phyloP scores from a whole-genome alignment of 2,329 filamentous ascomycete genomes.

The Alternaria sp. region DNA sequence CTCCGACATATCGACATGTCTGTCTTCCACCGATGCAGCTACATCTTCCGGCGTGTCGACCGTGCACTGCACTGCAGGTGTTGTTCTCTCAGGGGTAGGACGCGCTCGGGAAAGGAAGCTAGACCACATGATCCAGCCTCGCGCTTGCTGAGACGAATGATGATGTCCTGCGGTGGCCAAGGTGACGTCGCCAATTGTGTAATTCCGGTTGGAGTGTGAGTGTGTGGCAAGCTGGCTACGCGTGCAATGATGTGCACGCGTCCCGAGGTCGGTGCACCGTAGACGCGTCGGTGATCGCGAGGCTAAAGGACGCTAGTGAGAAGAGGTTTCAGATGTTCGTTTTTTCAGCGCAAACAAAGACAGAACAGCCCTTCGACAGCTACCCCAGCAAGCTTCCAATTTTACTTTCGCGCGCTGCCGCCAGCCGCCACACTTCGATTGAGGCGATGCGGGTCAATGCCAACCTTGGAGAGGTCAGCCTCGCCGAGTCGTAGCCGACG shows the following conservation, averaged over 20 bases:
- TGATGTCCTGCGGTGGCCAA: background rate
- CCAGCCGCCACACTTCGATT: background rate
- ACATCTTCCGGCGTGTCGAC: conserved; percentile 2
- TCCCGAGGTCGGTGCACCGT: background rate
- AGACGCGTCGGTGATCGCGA: background rate
- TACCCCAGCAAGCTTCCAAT: background rate
- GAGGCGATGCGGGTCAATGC: background rate
- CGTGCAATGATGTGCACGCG: background rate
- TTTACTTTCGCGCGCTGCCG: background rate
- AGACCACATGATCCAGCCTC: conserved; percentile 7
- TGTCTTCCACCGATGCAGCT: conserved; percentile 1
- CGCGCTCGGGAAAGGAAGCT: conserved; percentile 11
- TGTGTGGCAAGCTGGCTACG: conserved; percentile 1
- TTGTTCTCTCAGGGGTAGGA: conserved; percentile 12
- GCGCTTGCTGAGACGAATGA: background rate
- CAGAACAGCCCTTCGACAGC: background rate
- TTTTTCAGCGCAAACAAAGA: background rate
- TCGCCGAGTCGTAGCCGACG: conserved; percentile 6
- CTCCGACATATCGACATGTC: conserved; percentile 1
- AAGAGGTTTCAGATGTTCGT: background rate
- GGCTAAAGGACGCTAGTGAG: background rate
- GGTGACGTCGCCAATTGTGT: conserved; percentile 6
- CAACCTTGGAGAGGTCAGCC: background rate
- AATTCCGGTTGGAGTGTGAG: conserved; percentile 1
- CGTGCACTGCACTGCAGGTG: conserved; percentile 1